Base-by-base conservation (phyloP, 495 filamentous ascomycete species). In the Hypomontagnella monticulosa region DNA sequence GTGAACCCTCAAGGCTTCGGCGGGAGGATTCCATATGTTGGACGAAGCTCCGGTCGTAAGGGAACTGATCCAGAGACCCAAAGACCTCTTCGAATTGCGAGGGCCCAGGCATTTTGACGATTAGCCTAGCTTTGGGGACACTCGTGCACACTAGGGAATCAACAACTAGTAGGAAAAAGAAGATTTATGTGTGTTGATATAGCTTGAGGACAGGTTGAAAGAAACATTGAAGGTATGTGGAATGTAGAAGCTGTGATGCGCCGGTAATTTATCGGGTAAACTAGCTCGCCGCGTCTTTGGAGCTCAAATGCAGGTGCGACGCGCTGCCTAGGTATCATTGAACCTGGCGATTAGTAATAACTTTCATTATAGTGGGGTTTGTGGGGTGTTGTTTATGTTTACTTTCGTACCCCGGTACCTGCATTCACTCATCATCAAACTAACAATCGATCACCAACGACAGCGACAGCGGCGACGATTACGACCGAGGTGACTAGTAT, bases 71-170 rank as follows among this genome's bases (percentile, higher is more conserved):
- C 47, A 89, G 82, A 63, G 85, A 82, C 34, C 79, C 80, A 71
- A 94, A 93, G 1, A 88, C 83, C 11, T 79, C 74, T 41, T 88
- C 81, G 57, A 90, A 93, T 34, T 87, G 79, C 23, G 76, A 72
- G 36, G 77, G 76, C 46, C 84, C 78, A 32, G 79, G 69, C 76
- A 78, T 81, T 34, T 50, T 71, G 15, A 41, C 23, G 2, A n/a
- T 36, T 32, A 32, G 18, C 11, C 4, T 14, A 6, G 34, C 4
- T 57, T 51, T 16, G 19, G 18, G 15, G 30, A 23, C 0, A 37
- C 15, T 20, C 18, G 4, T 19, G 32, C 38, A 18, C 40, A 16
- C 47, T 14, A 30, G 53, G 12, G 30, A 10, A 36, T 9, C 46
- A 49, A 49, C 36, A 6, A 8, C 50, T 44, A 15, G 6, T 42